Conservation (phyloP, 148 eudicot genomes). For the Polygonum maritimum region DNA sequence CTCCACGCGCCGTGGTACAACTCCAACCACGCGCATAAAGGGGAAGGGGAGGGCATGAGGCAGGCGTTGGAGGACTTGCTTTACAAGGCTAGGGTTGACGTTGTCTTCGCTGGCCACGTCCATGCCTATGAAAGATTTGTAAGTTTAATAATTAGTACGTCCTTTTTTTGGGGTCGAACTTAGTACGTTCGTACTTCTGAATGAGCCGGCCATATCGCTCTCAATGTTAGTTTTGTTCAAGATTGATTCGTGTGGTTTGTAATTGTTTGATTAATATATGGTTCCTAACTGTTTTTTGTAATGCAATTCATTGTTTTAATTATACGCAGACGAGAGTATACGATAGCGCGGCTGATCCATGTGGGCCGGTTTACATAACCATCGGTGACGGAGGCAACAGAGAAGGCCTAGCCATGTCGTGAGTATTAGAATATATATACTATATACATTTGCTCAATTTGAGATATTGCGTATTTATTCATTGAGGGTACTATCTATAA, state of each 20-base stretch:
- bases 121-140: conserved; percentile 90
- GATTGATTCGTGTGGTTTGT: too few species aligned
- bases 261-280: not conserved
- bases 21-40: conserved; percentile 58
- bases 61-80: conserved; percentile 57
- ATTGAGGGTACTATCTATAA: too few species aligned
- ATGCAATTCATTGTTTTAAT: not conserved
- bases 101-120: conserved; percentile 75
- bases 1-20: conserved; percentile 88
- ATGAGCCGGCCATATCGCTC: too few species aligned
- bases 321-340: conserved; percentile 47
- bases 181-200: too few species aligned
- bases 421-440: conserved; percentile 14
- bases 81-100: conserved; percentile 52
- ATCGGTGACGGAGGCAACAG: conserved; percentile 90
- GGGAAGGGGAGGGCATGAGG: conserved; percentile 86
- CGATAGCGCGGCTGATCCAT: conserved; percentile 48
- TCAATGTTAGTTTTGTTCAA: too few species aligned
- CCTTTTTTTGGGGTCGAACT: too few species aligned
- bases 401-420: conserved; percentile 67
- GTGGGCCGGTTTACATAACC: conserved; percentile 75
- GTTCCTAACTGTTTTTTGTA: not conserved
- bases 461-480: too few species aligned
- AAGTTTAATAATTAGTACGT: conserved; percentile 32
- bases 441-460: not conserved